Conservation (phyloP, 257 asterid species). For the Primulina huaijiensis region DNA sequence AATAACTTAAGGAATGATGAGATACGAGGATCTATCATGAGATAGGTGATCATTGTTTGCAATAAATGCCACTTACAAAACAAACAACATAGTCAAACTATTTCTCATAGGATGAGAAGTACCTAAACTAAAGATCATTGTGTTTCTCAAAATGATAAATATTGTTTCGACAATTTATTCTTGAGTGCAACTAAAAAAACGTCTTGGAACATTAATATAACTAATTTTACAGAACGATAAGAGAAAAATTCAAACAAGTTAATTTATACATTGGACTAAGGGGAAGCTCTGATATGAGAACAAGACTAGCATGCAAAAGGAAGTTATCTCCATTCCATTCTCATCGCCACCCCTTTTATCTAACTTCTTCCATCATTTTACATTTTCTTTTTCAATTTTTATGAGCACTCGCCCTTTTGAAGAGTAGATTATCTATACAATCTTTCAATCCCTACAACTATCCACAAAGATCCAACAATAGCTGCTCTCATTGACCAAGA, state of each 20-base stretch:
- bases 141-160: slow-evolving; percentile 3
- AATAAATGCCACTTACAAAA: slow-evolving; percentile 14
- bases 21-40: neutral
- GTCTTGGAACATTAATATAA: neutral
- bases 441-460: neutral
- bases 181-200: neutral
- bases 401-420: neutral
- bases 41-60: neutral
- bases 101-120: slow-evolving; percentile 11
- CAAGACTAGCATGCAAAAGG: neutral
- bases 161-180: neutral
- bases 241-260: neutral
- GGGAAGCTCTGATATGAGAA: neutral
- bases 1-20: neutral
- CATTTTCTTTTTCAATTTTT: neutral
- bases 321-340: neutral
- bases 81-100: slow-evolving; percentile 11
- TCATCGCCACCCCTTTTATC: neutral
- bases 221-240: neutral
- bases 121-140: slow-evolving; percentile 6
- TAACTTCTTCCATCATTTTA: neutral
- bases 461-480: neutral
- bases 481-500: neutral
- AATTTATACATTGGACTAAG: neutral
- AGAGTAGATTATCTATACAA: neutral